Base-by-base conservation (phyloP, 1,284 basidiomycete species). In the Athelia sp. region DNA sequence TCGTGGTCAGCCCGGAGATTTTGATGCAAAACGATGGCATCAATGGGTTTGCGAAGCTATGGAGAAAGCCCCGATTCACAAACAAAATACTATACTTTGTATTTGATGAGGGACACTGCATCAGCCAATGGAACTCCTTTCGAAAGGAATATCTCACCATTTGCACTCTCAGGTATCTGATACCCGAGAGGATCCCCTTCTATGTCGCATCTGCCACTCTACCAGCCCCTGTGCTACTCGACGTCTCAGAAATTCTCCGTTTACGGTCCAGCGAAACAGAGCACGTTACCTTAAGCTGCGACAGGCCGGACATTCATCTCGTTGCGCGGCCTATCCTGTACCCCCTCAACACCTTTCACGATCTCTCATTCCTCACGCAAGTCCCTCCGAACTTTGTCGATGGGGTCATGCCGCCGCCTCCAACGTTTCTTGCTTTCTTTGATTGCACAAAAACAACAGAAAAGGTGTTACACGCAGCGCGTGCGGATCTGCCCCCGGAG, bases 341-440 rank as follows among this genome's bases (percentile, higher is more conserved):
- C 29, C 2, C 65, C 0, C 24, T 54, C 0, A 52, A 46, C 0
- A 55, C 45, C 14, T 64, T 52, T 45, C 8, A 48, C 2, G 66
- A 70, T 47, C 58, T 69, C 4, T 31, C 24, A 3, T 64, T 67
- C 23, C 46, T 70, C 0, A 58, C n/a, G n/a, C n/a, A n/a, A n/a
- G n/a, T 67, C 1, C 61, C 58, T 0, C 21, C 32, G 0, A 52
- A 49, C 4, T 56, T 23, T 18, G 51, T 51, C 13, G 45, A 34
- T 1, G 32, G 32, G 11, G 11, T 11, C 11, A 11, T 11, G n/a
- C 32, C 32, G n/a, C 44, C 49, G 15, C 61, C 58, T 31, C n/a
- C n/a, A n/a, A n/a, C n/a, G n/a, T 65, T 64, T 43, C 45, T 64
- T 21, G 54, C 63, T 64, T 64, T 64, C 50, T 58, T 60, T 34